Evolutionary conservation across 345 rosid genomes (phyloP).

Genomic region (Corchorus capsularis): DNA sequence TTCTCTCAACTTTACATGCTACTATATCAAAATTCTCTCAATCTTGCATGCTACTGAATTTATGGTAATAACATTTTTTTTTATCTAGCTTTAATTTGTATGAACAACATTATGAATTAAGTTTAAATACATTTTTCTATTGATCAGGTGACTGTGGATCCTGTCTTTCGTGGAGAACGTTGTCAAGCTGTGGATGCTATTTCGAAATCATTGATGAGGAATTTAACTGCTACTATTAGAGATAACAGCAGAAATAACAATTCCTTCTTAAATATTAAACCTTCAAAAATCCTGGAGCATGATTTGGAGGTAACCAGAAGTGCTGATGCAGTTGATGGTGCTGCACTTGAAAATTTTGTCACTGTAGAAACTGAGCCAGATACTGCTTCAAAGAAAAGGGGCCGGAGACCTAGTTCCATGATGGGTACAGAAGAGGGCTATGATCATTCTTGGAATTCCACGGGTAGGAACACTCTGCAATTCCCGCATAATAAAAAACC

Average conservation of each 20-base stretch:
- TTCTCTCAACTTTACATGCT: slow-evolving; percentile 21
- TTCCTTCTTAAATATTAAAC: slow-evolving; percentile 12
- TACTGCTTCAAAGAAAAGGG: slow-evolving; percentile 52
- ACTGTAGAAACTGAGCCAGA: slow-evolving; percentile 40
- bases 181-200: slow-evolving; percentile 24
- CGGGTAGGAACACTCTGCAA: slow-evolving; percentile 34
- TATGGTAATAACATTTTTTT: not conserved
- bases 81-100: not conserved
- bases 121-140: slow-evolving; percentile 13
- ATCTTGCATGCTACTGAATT: not conserved
- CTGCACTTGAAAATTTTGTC: slow-evolving; percentile 24
- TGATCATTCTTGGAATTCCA: slow-evolving; percentile 48
- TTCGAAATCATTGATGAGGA: slow-evolving; percentile 27
- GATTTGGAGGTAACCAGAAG: slow-evolving; percentile 17
- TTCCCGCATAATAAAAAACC: slow-evolving; percentile 31
- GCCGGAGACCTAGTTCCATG: slow-evolving; percentile 61
- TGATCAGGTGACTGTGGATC: slow-evolving; percentile 27
- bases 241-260: slow-evolving; percentile 20
- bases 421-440: slow-evolving; percentile 71
- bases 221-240: slow-evolving; percentile 32
- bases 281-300: slow-evolving; percentile 28
- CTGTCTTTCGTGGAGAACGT: slow-evolving; percentile 29
- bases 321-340: slow-evolving; percentile 18
- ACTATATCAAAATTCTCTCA: slow-evolving; percentile 3
- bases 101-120: not conserved